Evolutionary conservation across 371 early-diverging fungal species (phyloP), one percentile per base, ranked within the genome.

Genomic region (Thermomucor indicae-seudaticae): DNA sequence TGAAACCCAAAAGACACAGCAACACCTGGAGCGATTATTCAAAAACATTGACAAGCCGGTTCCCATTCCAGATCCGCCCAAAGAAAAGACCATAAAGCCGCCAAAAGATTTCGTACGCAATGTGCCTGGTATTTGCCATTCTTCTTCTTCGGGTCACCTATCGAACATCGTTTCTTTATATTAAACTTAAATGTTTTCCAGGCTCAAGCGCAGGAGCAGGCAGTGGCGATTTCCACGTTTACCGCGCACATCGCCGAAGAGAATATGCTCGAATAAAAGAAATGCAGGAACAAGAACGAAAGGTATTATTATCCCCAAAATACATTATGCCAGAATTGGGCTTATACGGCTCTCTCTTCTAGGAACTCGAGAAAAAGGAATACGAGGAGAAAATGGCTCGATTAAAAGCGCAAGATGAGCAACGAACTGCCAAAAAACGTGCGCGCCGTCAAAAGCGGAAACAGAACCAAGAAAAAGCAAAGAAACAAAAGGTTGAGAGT

Each of bases 161-260:
- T n/a, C n/a, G n/a, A n/a, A n/a, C n/a, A n/a, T n/a, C n/a, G n/a
- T n/a, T n/a, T n/a, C n/a, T n/a, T n/a, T 14, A 1, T 11, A 25
- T 24, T 23, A 17, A 40, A 14, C 23, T 29, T 25, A n/a, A 6
- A 20, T 31, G 6, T 29, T 39, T 23, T 12, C 14, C 44, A 64
- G 93, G 94, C 24, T 96, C 95, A 14, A 92, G 93, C 65, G 95
- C 97, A 1, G 96, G 96, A 40, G 97, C 96, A 0, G 95, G 97
- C 16, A 91, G 91, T 78, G 96, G 95, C 35, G 97, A 96, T 58
- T 96, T 96, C 53, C 95, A 95, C 65, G 92, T 93, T 0, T 96
- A 96, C 63, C 70, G 95, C 55, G 90, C 91, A 11, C 78, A 88
- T 44, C 75, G 97, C 47, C 75, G 97, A 53, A 82, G 93, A 56